These are phyloP conservation scores for Neoarthrinium moseri DNA, from an alignment of 2,329 filamentous ascomycete genomes.

Conservation along the genomic window DNA sequence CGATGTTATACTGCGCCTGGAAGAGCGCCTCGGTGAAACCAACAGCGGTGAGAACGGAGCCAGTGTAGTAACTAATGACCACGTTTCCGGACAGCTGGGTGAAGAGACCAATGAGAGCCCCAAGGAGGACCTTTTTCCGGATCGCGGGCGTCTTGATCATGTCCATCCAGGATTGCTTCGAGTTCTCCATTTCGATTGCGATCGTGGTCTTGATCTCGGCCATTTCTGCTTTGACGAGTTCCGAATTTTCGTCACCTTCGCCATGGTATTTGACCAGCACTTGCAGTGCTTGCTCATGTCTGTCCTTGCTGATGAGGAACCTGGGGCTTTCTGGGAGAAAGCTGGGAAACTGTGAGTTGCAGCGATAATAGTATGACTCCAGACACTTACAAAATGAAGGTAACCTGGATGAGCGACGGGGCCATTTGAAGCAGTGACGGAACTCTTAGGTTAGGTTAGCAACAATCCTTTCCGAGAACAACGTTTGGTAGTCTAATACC, in stretches of 20 bases:
- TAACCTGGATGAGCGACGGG: conserved; percentile 36
- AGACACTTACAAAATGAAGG: conserved; percentile 34
- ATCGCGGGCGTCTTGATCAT: conserved; percentile 39
- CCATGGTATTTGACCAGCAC: conserved; percentile 45
- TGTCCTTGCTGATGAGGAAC: conserved; percentile 54
- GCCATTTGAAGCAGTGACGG: conserved; percentile 44
- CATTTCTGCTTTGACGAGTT: conserved; percentile 53
- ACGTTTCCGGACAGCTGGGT: conserved; percentile 40
- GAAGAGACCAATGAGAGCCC: conserved; percentile 36
- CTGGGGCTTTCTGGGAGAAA: conserved; percentile 60
- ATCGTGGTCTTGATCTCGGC: conserved; percentile 56
- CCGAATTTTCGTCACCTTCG: conserved; percentile 22
- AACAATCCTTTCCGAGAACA: conserved; percentile 30
- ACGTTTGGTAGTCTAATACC: conserved; percentile 23
- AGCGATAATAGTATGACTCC: too few relatives aligned
- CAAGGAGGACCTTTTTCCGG: conserved; percentile 35
- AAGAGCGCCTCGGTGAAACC: conserved; percentile 39
- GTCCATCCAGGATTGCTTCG: conserved; percentile 43
- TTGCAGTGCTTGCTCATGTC: conserved; percentile 44
- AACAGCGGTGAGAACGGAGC: conserved; percentile 42
- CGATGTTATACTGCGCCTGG: conserved; percentile 44
- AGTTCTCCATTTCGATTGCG: conserved; percentile 48
- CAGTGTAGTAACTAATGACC: conserved; percentile 38
- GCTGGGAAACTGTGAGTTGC: too few relatives aligned
- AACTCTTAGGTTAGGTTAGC: too few relatives aligned